These are phyloP conservation scores for Aspergillus bombycis DNA, from an alignment of 2,329 filamentous ascomycete genomes.

Conservation along the genomic window DNA sequence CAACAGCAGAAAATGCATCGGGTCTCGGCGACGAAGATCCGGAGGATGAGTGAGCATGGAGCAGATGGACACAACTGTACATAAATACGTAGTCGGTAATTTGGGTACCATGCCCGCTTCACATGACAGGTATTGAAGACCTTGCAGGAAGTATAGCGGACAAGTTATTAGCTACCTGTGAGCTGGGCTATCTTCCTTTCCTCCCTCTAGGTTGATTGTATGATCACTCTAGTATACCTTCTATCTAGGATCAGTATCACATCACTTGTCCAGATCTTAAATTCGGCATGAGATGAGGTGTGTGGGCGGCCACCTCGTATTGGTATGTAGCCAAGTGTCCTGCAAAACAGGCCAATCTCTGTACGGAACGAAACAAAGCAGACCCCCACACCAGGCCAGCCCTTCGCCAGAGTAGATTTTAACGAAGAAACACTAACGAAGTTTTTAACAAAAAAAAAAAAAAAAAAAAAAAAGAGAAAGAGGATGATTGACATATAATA, in stretches of 20 bases:
- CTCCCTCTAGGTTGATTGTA: not conserved
- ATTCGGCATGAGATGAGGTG: not conserved
- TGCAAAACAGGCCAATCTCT: constrained; percentile 5
- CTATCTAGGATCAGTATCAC: not conserved
- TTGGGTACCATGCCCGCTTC: not conserved
- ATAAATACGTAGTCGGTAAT: not conserved
- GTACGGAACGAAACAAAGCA: not conserved
- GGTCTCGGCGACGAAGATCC: constrained; percentile 15
- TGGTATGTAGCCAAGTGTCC: constrained; percentile 4
- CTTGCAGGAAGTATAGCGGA: not conserved
- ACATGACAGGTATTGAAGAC: not conserved
- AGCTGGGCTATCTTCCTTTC: not conserved
- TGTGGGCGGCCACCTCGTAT: constrained; percentile 2
- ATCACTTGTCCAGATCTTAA: not conserved
- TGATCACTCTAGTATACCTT: not conserved
- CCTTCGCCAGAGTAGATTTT: not conserved
- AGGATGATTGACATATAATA: not conserved
- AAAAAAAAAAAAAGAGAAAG: not conserved
- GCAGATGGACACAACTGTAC: not conserved
- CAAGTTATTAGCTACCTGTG: not conserved
- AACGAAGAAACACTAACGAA: constrained; percentile 2
- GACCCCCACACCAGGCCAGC: constrained; percentile 1
- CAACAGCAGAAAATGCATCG: constrained; percentile 12
- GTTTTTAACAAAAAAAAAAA: not conserved
- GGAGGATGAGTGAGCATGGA: constrained; percentile 6